Evolutionary conservation across 2,329 filamentous ascomycete genomes (phyloP).

Genomic region (Aspergillus amoenus): DNA sequence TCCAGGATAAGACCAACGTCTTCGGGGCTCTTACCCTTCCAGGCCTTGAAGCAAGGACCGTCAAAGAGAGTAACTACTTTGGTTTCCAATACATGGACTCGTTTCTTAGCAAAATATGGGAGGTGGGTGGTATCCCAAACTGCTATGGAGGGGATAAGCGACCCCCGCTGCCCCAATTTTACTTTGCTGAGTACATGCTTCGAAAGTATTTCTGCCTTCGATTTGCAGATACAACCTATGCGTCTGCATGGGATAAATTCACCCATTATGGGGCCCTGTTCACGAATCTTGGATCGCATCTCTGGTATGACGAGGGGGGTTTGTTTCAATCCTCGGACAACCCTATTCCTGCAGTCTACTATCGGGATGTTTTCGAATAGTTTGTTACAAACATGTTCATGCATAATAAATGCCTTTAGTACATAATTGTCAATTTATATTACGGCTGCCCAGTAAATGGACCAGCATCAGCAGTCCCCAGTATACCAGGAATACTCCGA

Average conservation of each 20-base stretch:
- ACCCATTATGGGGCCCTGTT: not conserved
- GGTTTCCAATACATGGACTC: not conserved
- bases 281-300: not conserved
- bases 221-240: not conserved
- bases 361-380: not conserved
- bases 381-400: not conserved
- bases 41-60: not conserved
- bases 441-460: no score
- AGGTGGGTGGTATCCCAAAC: not conserved
- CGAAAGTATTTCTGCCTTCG: constrained; percentile 3
- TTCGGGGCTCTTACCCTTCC: not conserved
- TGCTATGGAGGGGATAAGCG: not conserved
- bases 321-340: not conserved
- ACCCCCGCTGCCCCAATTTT: not conserved
- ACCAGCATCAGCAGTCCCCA: not conserved
- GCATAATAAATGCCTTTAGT: not conserved
- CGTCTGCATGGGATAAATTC: not conserved
- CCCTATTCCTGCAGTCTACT: not conserved
- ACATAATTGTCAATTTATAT: no score
- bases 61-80: not conserved
- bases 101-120: not conserved
- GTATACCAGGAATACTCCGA: not conserved
- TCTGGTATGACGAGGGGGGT: not conserved
- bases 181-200: constrained; percentile 9
- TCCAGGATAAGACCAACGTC: not conserved